Conservation (phyloP, 2,329 filamentous ascomycete genomes). For the Scytalidium sp. region DNA sequence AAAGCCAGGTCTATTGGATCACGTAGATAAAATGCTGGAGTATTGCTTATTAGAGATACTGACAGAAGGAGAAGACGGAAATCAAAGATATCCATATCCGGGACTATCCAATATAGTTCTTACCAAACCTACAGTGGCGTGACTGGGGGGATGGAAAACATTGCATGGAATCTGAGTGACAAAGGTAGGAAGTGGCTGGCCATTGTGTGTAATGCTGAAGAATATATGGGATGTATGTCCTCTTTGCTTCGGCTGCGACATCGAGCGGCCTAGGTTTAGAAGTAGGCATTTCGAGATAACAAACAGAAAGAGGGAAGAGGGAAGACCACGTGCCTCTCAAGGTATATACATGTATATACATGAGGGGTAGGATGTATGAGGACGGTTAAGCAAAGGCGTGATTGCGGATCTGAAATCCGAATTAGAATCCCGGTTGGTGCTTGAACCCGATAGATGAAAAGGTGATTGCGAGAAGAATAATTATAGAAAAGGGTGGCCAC, state of each 20-base stretch:
- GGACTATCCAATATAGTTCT: too few relatives aligned
- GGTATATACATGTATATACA: too few relatives aligned
- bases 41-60: slow-evolving; percentile 1
- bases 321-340: too few relatives aligned
- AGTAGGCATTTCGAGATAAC: slow-evolving; percentile 52
- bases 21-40: slow-evolving; percentile 46
- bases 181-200: slow-evolving; percentile 56
- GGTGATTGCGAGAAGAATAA: too few relatives aligned
- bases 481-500: too few relatives aligned
- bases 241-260: slow-evolving; percentile 71
- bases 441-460: too few relatives aligned
- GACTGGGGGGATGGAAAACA: slow-evolving; percentile 9
- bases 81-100: slow-evolving; percentile 17
- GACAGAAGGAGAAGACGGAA: neutral
- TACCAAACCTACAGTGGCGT: slow-evolving; percentile 41
- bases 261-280: slow-evolving; percentile 64
- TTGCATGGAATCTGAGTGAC: slow-evolving; percentile 41
- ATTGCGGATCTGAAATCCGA: too few relatives aligned
- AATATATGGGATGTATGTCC: slow-evolving; percentile 64
- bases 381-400: too few relatives aligned
- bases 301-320: too few relatives aligned
- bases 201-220: slow-evolving; percentile 53
- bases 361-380: too few relatives aligned
- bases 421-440: too few relatives aligned
- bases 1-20: slow-evolving; percentile 62